These are phyloP conservation scores for Globisporangium mamillatum DNA, from an alignment of 352 stramenopile genomes.

Conservation along the genomic window DNA sequence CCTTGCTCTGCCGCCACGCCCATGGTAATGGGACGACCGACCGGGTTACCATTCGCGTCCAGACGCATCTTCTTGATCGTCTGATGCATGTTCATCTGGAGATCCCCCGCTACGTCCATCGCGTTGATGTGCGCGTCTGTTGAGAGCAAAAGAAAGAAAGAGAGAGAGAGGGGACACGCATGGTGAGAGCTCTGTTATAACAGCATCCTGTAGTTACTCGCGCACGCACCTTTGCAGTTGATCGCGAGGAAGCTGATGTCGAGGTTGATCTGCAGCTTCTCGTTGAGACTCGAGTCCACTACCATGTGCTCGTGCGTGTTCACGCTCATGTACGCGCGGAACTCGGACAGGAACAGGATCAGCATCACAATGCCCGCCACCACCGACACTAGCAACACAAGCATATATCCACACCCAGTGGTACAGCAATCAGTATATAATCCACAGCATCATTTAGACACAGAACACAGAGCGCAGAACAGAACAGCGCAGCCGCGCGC, in stretches of 20 bases:
- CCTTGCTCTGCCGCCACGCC: conserved; percentile 21
- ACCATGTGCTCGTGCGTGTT: conserved; percentile 92
- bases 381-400: conserved; percentile 62
- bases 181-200: neutral
- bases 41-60: conserved; percentile 60
- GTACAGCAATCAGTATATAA: neutral
- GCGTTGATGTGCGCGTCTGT: conserved; percentile 96
- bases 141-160: neutral
- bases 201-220: neutral
- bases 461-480: neutral
- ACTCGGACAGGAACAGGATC: conserved; percentile 91
- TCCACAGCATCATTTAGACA: neutral
- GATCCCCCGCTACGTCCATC: conserved; percentile 98
- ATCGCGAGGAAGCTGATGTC: conserved; percentile 98
- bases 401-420: neutral
- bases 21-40: conserved; percentile 56
- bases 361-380: conserved; percentile 84
- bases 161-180: neutral
- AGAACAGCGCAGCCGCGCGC: neutral
- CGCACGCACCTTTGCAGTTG: conserved; percentile 79
- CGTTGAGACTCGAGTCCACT: conserved; percentile 94
- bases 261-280: conserved; percentile 96
- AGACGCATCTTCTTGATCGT: conserved; percentile 93
- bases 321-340: conserved; percentile 75
- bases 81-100: conserved; percentile 96